phyloP scores from a whole-genome alignment of 805 yeast species.

The Pachysolen tannophilus region DNA sequence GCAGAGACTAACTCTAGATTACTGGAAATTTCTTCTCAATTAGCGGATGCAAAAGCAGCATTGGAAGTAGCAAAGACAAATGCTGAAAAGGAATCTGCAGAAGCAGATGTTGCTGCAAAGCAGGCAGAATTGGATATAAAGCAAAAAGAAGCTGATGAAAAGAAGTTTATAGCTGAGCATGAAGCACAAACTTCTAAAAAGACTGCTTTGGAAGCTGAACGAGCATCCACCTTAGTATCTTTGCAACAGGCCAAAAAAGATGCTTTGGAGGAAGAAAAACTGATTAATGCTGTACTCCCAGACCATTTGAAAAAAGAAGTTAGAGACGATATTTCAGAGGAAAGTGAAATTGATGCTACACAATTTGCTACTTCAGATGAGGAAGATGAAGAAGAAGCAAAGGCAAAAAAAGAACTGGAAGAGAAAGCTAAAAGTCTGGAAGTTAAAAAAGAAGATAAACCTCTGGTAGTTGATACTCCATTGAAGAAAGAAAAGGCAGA shows the following conservation, averaged over 20 bases:
- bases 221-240: slow-evolving; percentile 26
- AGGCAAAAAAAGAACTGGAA: too few relatives aligned
- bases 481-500: background rate
- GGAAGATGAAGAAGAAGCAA: slow-evolving; percentile 24
- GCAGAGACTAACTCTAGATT: slow-evolving; percentile 37
- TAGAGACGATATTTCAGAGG: slow-evolving; percentile 18
- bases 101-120: slow-evolving; percentile 16
- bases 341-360: slow-evolving; percentile 19
- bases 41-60: slow-evolving; percentile 25
- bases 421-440: slow-evolving; percentile 7
- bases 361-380: slow-evolving; percentile 20
- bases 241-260: slow-evolving; percentile 28
- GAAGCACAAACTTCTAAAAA: slow-evolving; percentile 33
- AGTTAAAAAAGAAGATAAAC: slow-evolving; percentile 2
- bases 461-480: background rate
- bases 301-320: slow-evolving; percentile 38
- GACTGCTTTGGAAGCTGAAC: slow-evolving; percentile 30
- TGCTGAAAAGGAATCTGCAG: slow-evolving; percentile 20
- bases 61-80: slow-evolving; percentile 18
- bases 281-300: slow-evolving; percentile 41
- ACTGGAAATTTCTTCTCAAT: slow-evolving; percentile 31
- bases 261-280: slow-evolving; percentile 33
- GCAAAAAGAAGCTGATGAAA: slow-evolving; percentile 20
- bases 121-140: slow-evolving; percentile 20
- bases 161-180: slow-evolving; percentile 22